Evolutionary conservation across 148 eudicot species (phyloP), one percentile per base, ranked within the genome.

Genomic region (Camellia sinensis): DNA sequence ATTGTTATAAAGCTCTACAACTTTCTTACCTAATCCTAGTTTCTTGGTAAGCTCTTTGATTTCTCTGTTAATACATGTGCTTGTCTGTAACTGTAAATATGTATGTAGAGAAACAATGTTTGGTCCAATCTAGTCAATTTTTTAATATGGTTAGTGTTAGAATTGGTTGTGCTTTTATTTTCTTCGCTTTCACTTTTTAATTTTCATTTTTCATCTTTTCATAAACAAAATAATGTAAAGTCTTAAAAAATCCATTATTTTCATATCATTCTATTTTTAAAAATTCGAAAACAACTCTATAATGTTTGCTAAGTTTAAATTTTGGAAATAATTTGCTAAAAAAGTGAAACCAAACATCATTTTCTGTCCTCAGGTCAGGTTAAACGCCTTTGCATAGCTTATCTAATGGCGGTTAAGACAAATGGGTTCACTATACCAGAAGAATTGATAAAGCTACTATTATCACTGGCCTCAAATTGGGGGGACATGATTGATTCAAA

Each of bases 331-430:
- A 29, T 29, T 29, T 29, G 37, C 37, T 29, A 29, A 29, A 29
- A 48, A 48, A 48, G 52, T 48, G 52, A 48, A 48, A 48, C 7
- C 5, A 7, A 48, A 4, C 2, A 37, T 73, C 50, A 8, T 74
- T n/a, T n/a, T 74, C 66, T 59, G 13, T 72, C 44, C 66, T 1
- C 57, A 48, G n/a, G n/a, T n/a, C n/a, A n/a, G 73, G 46, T 52
- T 22, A 67, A 78, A 73, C 50, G 37, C 7, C 37, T 66, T 52
- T 53, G 48, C 43, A 46, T 11, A 22, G 4, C 18, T 29, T 5
- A 48, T 61, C 50, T 8, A 14, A 94, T 96, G 99, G 92, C 92
- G 12, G 92, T 93, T 68, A 89, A 88, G 86, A 88, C 89, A 3
- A 88, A 83, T 46, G 98, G 92, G 57, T 83, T 88, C 73, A 64